phyloP scores from a whole-genome alignment of 1,139 yeast genomes.

The Candida mesenterica region DNA sequence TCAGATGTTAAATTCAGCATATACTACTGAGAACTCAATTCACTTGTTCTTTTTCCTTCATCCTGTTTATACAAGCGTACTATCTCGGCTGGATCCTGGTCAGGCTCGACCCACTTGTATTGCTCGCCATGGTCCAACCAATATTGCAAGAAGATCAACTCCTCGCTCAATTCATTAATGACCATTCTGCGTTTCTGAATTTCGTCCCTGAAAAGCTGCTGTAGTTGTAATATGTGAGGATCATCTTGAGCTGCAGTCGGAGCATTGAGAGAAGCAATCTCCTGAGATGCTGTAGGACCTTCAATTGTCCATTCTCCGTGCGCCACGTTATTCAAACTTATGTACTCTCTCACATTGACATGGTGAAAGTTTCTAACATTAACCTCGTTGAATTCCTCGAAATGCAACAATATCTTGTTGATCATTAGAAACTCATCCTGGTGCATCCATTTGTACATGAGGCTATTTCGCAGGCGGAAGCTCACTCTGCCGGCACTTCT shows the following conservation, averaged over 20 bases:
- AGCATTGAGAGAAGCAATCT: neutral
- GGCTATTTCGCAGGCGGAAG: slow-evolving; percentile 34
- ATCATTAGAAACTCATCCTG: slow-evolving; percentile 29
- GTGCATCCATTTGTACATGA: slow-evolving; percentile 23
- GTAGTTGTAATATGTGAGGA: slow-evolving; percentile 12
- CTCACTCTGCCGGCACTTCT: slow-evolving; percentile 27
- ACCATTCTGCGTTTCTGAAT: slow-evolving; percentile 31
- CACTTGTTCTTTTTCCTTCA: too few relatives aligned
- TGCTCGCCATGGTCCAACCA: slow-evolving; percentile 37
- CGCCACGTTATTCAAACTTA: slow-evolving; percentile 19
- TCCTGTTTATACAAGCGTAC: slow-evolving; percentile 10
- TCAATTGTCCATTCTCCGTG: slow-evolving; percentile 31
- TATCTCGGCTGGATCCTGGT: slow-evolving; percentile 67
- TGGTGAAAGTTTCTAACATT: slow-evolving; percentile 40
- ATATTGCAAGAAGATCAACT: slow-evolving; percentile 36
- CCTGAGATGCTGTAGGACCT: slow-evolving; percentile 14
- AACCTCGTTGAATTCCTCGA: slow-evolving; percentile 41
- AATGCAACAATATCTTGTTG: slow-evolving; percentile 35
- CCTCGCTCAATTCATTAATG: slow-evolving; percentile 35
- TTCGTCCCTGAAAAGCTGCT: slow-evolving; percentile 24
- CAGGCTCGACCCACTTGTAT: slow-evolving; percentile 79
- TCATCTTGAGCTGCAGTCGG: neutral
- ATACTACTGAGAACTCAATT: too few relatives aligned
- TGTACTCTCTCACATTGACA: slow-evolving; percentile 27
- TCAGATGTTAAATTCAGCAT: too few relatives aligned